Base-by-base conservation (phyloP, 2,329 filamentous ascomycete genomes). In the Botrytis deweyae region DNA sequence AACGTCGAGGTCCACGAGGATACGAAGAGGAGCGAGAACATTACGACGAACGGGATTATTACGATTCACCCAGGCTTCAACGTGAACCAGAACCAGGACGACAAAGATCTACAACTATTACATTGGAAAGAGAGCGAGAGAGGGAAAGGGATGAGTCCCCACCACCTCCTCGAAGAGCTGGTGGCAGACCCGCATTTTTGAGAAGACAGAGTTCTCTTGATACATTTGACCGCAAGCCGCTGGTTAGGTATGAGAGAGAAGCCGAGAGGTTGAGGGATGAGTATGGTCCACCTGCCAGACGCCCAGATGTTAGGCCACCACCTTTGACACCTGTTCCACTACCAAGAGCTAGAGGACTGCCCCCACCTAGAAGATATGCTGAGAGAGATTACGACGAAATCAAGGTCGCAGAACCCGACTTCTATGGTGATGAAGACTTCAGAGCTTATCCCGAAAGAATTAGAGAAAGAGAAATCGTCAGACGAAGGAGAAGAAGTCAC, bases 161-260 rank as follows among this genome's bases (percentile, higher is more conserved):
- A 18, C 75, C 77, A 22, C 78, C 79, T 12, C 77, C 78, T 40
- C 73, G 78, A 72, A 74, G 78, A 42, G 75, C 84, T 85, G 64
- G 86, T 87, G 49, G 62, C 36, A 87, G 92, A 64, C 94, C 94
- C 3, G 86, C 86, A 44, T 87, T 95, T 76, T 80, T 96, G 69
- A 89, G 95, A 74, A 89, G 95, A 62, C 94, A 97, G 82, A 97
- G 94, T 22, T 97, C 94, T 70, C 86, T 97, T 58, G 95, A 97
- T 82, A 97, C 93, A 0, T 97, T 94, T 80, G 95, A 98, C 82
- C 90, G 94, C 67, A 90, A 90, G 42, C 91, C 93, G 1, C 78
- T 86, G 72, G 85, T 85, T 81, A 68, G 85, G 86, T 77, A 86
- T 85, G 59, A 63, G 72, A 69, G 71, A 58, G 71, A 72, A 40